These are phyloP conservation scores for Gnomoniopsis sp. DNA, from an alignment of 2,329 filamentous ascomycete species.

Conservation along the genomic window DNA sequence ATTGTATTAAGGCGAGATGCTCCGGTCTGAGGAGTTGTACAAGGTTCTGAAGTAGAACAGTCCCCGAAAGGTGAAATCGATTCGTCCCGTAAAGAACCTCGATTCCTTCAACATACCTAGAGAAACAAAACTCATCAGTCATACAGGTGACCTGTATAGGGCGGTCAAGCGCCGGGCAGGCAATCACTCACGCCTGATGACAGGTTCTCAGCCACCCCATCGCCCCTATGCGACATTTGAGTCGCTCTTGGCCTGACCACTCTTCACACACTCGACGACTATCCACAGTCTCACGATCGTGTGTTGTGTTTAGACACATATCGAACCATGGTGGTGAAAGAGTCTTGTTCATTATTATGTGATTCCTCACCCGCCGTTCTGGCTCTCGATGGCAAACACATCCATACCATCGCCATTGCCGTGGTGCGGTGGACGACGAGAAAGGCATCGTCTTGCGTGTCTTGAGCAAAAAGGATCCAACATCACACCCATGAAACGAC, in stretches of 20 bases:
- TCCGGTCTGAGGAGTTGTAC: not conserved
- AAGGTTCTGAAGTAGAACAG: not conserved
- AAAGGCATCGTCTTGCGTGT: no score
- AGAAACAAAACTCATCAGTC: not conserved
- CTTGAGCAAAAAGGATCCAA: no score
- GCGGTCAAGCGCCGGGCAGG: no score
- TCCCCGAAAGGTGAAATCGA: not conserved
- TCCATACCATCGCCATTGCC: slow-evolving; percentile 8
- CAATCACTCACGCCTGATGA: not conserved
- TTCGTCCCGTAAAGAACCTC: slow-evolving; percentile 7
- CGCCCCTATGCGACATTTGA: not conserved
- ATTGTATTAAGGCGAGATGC: not conserved
- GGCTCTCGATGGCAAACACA: slow-evolving; percentile 9
- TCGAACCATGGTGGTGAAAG: not conserved
- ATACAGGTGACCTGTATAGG: not conserved
- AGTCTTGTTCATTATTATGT: not conserved
- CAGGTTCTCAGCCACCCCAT: slow-evolving; percentile 9
- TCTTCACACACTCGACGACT: not conserved
- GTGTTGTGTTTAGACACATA: no score
- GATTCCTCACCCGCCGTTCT: not conserved
- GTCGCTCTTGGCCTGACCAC: not conserved
- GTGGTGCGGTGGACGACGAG: no score
- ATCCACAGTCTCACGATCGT: not conserved
- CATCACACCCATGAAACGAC: not conserved
- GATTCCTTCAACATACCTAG: slow-evolving; percentile 3